Base-by-base conservation (phyloP, 495 filamentous ascomycete genomes). In the Penicillium desertorum region DNA sequence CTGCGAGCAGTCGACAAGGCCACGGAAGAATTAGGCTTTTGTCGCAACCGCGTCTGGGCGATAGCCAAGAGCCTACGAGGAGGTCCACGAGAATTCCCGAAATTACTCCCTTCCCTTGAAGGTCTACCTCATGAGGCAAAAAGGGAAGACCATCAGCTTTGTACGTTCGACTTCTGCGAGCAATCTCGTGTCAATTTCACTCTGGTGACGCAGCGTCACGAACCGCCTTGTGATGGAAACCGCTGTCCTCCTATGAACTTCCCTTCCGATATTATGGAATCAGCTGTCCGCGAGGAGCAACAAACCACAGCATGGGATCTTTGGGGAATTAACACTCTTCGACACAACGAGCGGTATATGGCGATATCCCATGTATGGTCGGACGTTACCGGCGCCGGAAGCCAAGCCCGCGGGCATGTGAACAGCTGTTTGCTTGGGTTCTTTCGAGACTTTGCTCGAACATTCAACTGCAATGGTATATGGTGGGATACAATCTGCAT, bases 351-450 rank as follows among this genome's bases (percentile, higher is more conserved):
- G 44, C 63, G 56, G 7, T 69, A 62, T 32, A 65, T 71, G 62
- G 68, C 68, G 12, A 59, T 69, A 19, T 71, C 67, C 5, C 66
- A 69, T 47, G 64, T 71, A 30, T 71, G 66, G 66, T 62, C 67
- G 5, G 68, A 71, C 29, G 66, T 64, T 22, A 71, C 64, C 7
- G 68, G 68, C 6, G 47, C 51, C 2, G 68, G 68, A 10, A 41
- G 34, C 4, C 59, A 54, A 53, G 4, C 41, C 4, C 19, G 30
- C 12, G 62, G 62, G 42, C 22, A 36, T 29, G 67, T 70, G 19
- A 70, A 70, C 42, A 37, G 57, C 36, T 71, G 67, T 23, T 46
- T 70, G 19, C 64, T 54, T 17, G 11, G 12, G 12, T 66, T 54
- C 22, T 70, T 71, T 36, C 37, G 19, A 3, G n/a, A 6, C 2